Evolutionary conservation across 495 filamentous ascomycete species (phyloP), one percentile per base, ranked within the genome.

Genomic region (Aspergillus leporis): DNA sequence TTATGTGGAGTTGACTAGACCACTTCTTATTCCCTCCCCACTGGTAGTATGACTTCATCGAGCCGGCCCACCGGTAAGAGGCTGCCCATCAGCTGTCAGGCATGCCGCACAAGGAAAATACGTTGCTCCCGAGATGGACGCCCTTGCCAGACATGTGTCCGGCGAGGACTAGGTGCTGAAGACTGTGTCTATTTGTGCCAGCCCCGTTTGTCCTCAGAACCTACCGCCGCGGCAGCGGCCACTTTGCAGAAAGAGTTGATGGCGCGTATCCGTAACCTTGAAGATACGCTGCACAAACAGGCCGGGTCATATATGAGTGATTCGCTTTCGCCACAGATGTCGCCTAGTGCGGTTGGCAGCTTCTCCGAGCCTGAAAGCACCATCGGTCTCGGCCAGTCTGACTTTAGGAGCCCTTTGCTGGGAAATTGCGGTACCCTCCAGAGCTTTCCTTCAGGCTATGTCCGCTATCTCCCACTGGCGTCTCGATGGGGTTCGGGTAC

Each of bases 111-210:
- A 5, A 62, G 74, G 52, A 77, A 77, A 52, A 75, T 77, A 28
- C 66, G 73, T 22, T 77, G 74, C 51, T 74, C 73, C 28, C 73
- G 74, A 12, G 74, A 77, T 59, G 71, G 71, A 18, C 67, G 74
- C 14, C 74, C 74, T 19, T 77, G 74, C 32, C 71, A 75, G 43
- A 77, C 74, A 0, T 77, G 74, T 61, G 69, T 75, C 4, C 70
- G 73, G 9, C 68, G 74, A 14, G 74, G 74, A 8, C 61, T 77
- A 7, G 71, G 71, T 14, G 73, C 74, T 7, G 71, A 77, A 52
- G 74, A 77, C 59, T 77, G 74, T 45, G 65, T 77, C 59, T 77
- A 77, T 30, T 66, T 77, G 14, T 73, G 74, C 30, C 74, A 74
- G 34, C 74, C 74, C 7, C 61, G 74, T 30, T 61, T 77, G 16